Conservation (phyloP, 345 rosid genomes). For the Kernera saxatilis region DNA sequence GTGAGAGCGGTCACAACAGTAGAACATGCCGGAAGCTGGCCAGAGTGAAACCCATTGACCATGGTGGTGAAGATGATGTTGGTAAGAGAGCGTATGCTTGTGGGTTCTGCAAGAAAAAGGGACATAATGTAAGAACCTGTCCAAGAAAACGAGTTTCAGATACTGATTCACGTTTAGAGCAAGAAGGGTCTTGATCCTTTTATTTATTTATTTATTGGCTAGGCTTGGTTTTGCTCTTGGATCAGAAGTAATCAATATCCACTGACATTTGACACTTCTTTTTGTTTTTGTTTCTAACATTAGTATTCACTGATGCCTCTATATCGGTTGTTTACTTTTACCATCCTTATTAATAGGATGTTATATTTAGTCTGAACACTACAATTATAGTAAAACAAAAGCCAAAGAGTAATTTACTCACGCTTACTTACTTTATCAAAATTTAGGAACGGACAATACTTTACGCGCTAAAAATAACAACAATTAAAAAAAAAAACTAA, state of each 20-base stretch:
- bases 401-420: neutral
- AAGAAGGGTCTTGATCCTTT: slow-evolving; percentile 5
- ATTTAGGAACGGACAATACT: neutral
- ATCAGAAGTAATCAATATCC: neutral
- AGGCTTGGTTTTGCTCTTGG: neutral
- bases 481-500: neutral
- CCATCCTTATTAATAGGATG: neutral
- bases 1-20: slow-evolving; percentile 65
- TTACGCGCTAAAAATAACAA: neutral
- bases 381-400: neutral
- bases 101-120: slow-evolving; percentile 38
- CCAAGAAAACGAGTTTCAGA: slow-evolving; percentile 29
- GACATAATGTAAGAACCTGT: slow-evolving; percentile 60
- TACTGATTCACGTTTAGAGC: slow-evolving; percentile 1
- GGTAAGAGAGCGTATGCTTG: slow-evolving; percentile 37
- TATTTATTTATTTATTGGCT: too few species aligned
- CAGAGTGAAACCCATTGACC: neutral
- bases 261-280: neutral
- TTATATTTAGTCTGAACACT: neutral
- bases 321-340: neutral
- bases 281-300: neutral
- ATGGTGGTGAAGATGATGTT: neutral
- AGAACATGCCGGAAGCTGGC: slow-evolving; percentile 49
- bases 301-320: neutral
- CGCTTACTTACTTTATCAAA: slow-evolving; percentile 3